Conservation (phyloP, 129 eudicot species). For the Erigeron canadensis region DNA sequence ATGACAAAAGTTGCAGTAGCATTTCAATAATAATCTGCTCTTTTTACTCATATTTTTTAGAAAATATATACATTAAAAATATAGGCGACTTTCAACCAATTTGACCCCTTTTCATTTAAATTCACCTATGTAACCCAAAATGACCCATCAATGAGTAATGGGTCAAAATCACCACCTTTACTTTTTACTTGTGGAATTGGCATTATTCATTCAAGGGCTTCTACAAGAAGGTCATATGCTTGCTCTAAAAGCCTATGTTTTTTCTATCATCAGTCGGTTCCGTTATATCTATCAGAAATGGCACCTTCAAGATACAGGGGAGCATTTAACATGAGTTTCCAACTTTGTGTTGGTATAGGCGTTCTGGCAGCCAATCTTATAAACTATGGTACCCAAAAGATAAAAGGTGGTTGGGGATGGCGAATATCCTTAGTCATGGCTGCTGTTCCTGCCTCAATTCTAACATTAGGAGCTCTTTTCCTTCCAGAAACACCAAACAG, state of each 20-base stretch:
- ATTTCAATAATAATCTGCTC: background rate
- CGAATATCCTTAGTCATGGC: conserved; percentile 54
- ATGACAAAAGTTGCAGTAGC: background rate
- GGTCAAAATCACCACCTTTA: no score
- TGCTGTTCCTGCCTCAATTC: conserved; percentile 46
- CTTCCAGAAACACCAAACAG: conserved; percentile 65
- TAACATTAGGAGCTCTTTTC: conserved; percentile 49
- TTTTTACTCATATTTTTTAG: background rate
- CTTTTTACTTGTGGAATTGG: background rate
- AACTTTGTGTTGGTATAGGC: conserved; percentile 44
- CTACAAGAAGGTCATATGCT: background rate
- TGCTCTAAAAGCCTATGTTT: background rate
- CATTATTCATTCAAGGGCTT: background rate
- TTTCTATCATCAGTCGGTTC: conserved; percentile 40
- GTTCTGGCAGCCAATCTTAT: conserved; percentile 49
- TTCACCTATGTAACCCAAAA: no score
- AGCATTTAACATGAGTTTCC: conserved; percentile 56
- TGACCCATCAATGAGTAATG: no score
- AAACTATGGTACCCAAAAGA: conserved; percentile 49
- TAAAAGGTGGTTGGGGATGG: conserved; percentile 62
- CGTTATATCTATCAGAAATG: conserved; percentile 58
- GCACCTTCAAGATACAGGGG: conserved; percentile 57
- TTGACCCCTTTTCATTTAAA: no score
- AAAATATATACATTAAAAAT: background rate
- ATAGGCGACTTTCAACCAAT: background rate